Evolutionary conservation across 2,329 filamentous ascomycete genomes (phyloP).

Genomic region (Incumbomyces lentus): DNA sequence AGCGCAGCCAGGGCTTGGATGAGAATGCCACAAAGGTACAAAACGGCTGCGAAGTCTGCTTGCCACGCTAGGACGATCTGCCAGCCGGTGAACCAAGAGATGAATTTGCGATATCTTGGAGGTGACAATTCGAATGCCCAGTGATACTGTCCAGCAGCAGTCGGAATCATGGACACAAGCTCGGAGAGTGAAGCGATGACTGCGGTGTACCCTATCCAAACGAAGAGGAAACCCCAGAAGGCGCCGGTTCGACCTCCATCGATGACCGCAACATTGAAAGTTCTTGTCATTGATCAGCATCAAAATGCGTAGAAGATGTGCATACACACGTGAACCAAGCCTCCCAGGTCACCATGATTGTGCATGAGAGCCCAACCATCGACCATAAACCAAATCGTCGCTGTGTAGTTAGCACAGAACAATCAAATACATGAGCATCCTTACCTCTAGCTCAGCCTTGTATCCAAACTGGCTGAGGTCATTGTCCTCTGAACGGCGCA

Average conservation of each 20-base stretch:
- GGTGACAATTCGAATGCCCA: conserved; percentile 23
- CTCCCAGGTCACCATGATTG: conserved; percentile 25
- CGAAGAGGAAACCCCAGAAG: conserved; percentile 26
- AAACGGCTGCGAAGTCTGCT: conserved; percentile 12
- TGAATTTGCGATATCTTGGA: conserved; percentile 15
- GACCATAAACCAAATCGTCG: neutral
- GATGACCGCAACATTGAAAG: conserved; percentile 4
- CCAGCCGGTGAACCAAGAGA: conserved; percentile 28
- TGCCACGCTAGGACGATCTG: conserved; percentile 40
- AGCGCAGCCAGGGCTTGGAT: conserved; percentile 36
- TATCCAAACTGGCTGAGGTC: neutral
- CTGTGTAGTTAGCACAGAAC: neutral
- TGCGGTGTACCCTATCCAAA: conserved; percentile 24
- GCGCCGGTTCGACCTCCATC: conserved; percentile 27
- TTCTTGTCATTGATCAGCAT: neutral
- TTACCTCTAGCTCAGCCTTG: neutral
- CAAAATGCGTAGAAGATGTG: neutral
- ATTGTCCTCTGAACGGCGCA: neutral
- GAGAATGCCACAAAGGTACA: conserved; percentile 34
- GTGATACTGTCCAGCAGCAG: conserved; percentile 30
- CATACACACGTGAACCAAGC: conserved; percentile 17
- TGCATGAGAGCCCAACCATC: neutral
- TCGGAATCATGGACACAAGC: conserved; percentile 28
- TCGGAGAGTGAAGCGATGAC: conserved; percentile 25
- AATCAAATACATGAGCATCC: neutral